Evolutionary conservation across 768 basidiomycete genomes (phyloP).

Genomic region (Lanmaoa pseudosensibilis): DNA sequence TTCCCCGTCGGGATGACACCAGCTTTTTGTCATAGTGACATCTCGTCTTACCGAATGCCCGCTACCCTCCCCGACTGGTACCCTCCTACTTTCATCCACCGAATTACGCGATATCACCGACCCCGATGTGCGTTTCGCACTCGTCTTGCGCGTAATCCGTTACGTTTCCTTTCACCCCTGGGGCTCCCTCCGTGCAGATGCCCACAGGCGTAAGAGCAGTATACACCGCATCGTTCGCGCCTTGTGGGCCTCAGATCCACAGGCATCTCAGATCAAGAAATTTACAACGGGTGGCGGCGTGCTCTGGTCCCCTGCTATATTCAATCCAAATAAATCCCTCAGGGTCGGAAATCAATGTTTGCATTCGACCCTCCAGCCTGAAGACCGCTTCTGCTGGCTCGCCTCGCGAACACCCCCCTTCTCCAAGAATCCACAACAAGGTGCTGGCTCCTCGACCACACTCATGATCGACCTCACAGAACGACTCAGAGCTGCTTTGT

Average conservation of each 20-base stretch:
- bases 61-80: conserved; percentile 49
- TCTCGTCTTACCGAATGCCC: conserved; percentile 36
- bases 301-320: conserved; percentile 56
- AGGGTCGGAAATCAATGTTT: conserved; percentile 19
- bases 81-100: conserved; percentile 46
- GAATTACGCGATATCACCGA: conserved; percentile 37
- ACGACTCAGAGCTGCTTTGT: conserved; percentile 15
- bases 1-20: conserved; percentile 3
- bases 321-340: conserved; percentile 26
- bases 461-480: conserved; percentile 47
- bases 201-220: conserved; percentile 47
- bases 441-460: conserved; percentile 22
- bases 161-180: conserved; percentile 74
- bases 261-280: conserved; percentile 19
- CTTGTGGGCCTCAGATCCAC: conserved; percentile 45
- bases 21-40: conserved; percentile 39
- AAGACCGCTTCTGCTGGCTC: conserved; percentile 53
- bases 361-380: conserved; percentile 9
- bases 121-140: conserved; percentile 36
- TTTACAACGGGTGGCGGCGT: conserved; percentile 65
- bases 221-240: conserved; percentile 47
- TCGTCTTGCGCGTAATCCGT: conserved; percentile 60
- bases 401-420: conserved; percentile 57
- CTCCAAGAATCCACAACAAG: conserved; percentile 31
- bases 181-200: conserved; percentile 69